Percentiles rank a stretch among this genome's conserved stretches.
Conservation (phyloP, 208 protist species). For the Herpetomonas tarakana region DNA sequence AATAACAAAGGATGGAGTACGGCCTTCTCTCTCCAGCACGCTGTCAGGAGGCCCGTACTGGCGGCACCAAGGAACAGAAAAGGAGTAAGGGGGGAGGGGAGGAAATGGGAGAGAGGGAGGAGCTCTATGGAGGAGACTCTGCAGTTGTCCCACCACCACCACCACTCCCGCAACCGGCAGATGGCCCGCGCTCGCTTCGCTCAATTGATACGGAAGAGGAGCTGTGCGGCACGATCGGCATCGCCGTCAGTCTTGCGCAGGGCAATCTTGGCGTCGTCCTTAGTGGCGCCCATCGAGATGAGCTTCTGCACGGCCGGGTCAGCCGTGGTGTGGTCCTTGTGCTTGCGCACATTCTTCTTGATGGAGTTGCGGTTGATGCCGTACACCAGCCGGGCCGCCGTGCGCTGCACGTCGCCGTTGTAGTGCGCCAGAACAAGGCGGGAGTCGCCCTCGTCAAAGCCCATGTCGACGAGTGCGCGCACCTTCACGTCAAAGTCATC, state of each 20-base stretch:
- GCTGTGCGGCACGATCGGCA: slow-evolving; percentile 43
- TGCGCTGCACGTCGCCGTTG: slow-evolving; percentile 75
- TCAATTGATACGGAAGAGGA: slow-evolving; percentile 34
- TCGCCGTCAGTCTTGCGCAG: slow-evolving; percentile 60
- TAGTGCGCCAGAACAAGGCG: slow-evolving; percentile 70
- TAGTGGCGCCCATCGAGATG: slow-evolving; percentile 64
- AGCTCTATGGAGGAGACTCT: no score
- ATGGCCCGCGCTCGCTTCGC: no score
- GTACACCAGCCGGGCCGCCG: slow-evolving; percentile 52
- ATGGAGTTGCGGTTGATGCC: slow-evolving; percentile 42
- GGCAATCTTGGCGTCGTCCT: slow-evolving; percentile 66
- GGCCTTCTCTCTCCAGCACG: no score
- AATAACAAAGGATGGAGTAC: no score
- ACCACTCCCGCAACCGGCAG: no score
- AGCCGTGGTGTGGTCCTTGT: slow-evolving; percentile 60
- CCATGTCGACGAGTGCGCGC: slow-evolving; percentile 37
- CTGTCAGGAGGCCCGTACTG: no score
- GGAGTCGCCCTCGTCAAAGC: slow-evolving; percentile 41
- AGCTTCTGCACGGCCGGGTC: slow-evolving; percentile 68
- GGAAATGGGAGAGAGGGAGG: no score
- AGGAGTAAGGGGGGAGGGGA: no score
- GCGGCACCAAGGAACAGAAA: no score
- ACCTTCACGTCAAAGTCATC: slow-evolving; percentile 66
- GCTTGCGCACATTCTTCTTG: slow-evolving; percentile 39
- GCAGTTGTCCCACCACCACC: no score